A percentile compares a stretch with the other conserved stretches of the same genome.
These are phyloP conservation scores for Spirogloea muscicola DNA, from an alignment of 139 green algal species.

Conservation along the genomic window DNA sequence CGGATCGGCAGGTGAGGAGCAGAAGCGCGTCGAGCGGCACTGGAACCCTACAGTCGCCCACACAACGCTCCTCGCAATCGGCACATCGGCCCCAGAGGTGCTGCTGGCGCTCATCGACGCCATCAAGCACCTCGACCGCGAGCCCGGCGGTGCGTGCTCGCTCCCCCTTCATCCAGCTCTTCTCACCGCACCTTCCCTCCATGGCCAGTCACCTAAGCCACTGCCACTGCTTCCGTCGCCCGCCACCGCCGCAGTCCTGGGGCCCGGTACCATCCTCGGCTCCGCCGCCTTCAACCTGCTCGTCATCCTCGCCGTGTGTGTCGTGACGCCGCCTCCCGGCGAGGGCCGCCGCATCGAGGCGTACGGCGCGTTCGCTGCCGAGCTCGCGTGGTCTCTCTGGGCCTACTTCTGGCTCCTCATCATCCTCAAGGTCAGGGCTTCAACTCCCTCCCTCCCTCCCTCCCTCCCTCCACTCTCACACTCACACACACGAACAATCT, in stretches of 20 bases:
- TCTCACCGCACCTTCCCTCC: no score
- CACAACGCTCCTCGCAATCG: constrained; percentile 30
- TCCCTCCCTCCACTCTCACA: no score
- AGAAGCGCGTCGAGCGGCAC: constrained; percentile 13
- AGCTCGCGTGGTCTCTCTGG: constrained; percentile 28
- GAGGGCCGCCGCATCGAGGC: constrained; percentile 1
- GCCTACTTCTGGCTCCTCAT: constrained; percentile 39
- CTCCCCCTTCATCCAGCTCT: no score
- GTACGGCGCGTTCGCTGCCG: constrained; percentile 28
- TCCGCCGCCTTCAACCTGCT: constrained; percentile 44
- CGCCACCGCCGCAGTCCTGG: constrained; percentile 34
- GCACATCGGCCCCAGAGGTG: constrained; percentile 30
- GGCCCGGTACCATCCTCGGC: constrained; percentile 33
- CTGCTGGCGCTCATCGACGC: constrained; percentile 27
- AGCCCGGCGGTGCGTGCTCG: constrained; percentile 8
- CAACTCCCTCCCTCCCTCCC: no score
- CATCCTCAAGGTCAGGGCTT: constrained; percentile 38
- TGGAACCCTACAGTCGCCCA: constrained; percentile 38
- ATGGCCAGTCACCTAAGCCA: no score
- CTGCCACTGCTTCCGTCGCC: no score
- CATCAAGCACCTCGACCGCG: constrained; percentile 23
- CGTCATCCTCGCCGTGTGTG: constrained; percentile 38
- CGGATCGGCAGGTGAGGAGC: not conserved
- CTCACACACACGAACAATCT: no score
- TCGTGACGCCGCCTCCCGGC: constrained; percentile 4